Base-by-base conservation (phyloP, 192 early-diverging fungal species). In the Umbelopsis sp. region DNA sequence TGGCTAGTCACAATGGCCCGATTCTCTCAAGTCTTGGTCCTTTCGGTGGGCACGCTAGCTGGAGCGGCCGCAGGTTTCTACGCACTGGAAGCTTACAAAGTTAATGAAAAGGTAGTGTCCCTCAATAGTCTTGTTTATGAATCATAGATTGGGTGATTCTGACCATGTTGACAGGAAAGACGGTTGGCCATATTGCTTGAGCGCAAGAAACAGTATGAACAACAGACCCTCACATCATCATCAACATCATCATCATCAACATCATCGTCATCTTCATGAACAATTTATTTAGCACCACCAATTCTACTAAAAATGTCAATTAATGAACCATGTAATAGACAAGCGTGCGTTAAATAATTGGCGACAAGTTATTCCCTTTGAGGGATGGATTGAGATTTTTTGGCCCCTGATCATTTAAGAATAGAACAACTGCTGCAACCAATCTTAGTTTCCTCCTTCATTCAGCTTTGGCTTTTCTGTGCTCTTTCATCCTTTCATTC, bases 31-130 rank as follows among this genome's bases (percentile, higher is more conserved):
- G 74, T 65, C 20, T 66, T 75, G 46, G 71, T 74, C 16, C 70
- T 80, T n/a, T 75, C 74, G 1, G 45, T 80, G 16, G 78, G 78
- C 15, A 74, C 78, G 4, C 51, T 80, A 46, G 68, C 71, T 44
- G 78, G 78, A 21, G 78, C 74, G 44, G 78, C 71, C 33, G 78
- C 58, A 68, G 78, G 78, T 7, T 80, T 80, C n/a, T 80, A 75
- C 27, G 41, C 66, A 25, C 49, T 80, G 23, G 78, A 80, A 67
- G 66, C 50, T 49, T 80, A 80, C 51, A 80, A 80, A 68, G 72
- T 80, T 41, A 75, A 73, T 44, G 58, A 67, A 3, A 80, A 80
- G 61, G 78, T 80, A 69, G 20, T 18, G 12, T 10, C 2, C 4
- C 3, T 30, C 27, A 30, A 30, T 30, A 30, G 0, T 47, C 1